These are phyloP conservation scores for Scheffersomyces amazonensis DNA, from an alignment of 805 yeast species.

Conservation along the genomic window DNA sequence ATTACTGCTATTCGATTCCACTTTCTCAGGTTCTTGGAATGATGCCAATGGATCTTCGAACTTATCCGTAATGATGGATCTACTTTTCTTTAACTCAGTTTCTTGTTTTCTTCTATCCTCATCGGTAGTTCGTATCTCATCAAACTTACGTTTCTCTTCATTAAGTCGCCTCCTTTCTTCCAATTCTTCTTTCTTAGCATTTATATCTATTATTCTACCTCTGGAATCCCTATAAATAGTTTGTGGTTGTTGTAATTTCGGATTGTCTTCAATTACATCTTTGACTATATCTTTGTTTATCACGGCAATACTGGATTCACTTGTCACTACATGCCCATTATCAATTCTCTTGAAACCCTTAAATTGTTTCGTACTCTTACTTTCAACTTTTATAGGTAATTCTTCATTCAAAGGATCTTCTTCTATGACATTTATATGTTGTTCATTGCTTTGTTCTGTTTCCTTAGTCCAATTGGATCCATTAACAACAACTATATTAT, in stretches of 20 bases:
- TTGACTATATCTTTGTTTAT: neutral
- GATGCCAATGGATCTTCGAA: constrained; percentile 65
- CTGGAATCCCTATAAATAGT: constrained; percentile 61
- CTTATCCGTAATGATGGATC: constrained; percentile 22
- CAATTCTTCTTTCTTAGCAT: constrained; percentile 19
- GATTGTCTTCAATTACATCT: neutral
- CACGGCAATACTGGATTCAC: constrained; percentile 2
- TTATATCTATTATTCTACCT: constrained; percentile 52
- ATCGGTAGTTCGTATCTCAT: constrained; percentile 33
- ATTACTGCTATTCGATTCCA: too few species aligned
- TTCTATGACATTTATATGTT: constrained; percentile 6
- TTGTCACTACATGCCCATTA: constrained; percentile 12
- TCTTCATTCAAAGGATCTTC: constrained; percentile 15
- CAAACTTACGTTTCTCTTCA: constrained; percentile 13
- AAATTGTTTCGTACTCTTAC: constrained; percentile 9
- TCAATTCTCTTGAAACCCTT: constrained; percentile 40
- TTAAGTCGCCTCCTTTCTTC: constrained; percentile 18
- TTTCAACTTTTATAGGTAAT: constrained; percentile 21
- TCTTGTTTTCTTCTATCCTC: constrained; percentile 27
- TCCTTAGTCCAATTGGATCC: neutral
- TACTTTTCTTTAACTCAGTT: constrained; percentile 20
- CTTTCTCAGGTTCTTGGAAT: constrained; percentile 33
- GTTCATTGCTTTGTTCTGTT: constrained; percentile 5
- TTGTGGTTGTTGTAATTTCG: constrained; percentile 9
- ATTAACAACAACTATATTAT: constrained; percentile 3